Evolutionary conservation across 768 basidiomycete species (phyloP).

Genomic region (Boletus rubropictus): DNA sequence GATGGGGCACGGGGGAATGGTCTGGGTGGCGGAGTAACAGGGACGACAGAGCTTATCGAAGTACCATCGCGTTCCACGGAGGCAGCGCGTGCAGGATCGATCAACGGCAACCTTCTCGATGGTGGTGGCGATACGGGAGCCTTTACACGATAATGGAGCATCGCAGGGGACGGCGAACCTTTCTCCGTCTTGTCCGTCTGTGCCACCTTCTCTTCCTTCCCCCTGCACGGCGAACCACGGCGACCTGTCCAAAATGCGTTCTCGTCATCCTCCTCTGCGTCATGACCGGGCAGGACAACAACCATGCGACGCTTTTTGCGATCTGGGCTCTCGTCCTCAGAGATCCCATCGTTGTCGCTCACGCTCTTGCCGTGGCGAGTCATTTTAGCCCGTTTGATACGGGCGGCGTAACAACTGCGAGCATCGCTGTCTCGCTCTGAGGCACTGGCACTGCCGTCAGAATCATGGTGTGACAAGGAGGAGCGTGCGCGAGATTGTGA

Average conservation of each 20-base stretch:
- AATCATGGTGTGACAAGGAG: conserved; percentile 43
- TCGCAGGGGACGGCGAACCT: conserved; percentile 33
- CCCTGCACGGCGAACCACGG: conserved; percentile 11
- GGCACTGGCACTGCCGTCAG: conserved; percentile 33
- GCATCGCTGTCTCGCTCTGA: conserved; percentile 29
- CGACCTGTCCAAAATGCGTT: conserved; percentile 28
- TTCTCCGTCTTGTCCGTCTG: conserved; percentile 10
- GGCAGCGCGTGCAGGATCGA: conserved; percentile 24
- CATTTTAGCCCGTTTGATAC: conserved; percentile 14
- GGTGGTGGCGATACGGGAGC: conserved; percentile 63
- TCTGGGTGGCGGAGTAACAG: conserved; percentile 23
- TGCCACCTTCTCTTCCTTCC: conserved; percentile 4
- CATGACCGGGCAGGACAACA: conserved; percentile 32
- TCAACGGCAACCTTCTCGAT: conserved; percentile 44
- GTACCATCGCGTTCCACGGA: conserved; percentile 18
- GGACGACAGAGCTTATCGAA: conserved; percentile 10
- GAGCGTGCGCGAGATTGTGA: conserved; percentile 39
- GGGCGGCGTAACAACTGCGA: conserved; percentile 8
- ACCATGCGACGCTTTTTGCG: conserved; percentile 39
- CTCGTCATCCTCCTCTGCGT: conserved; percentile 52
- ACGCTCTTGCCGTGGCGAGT: conserved; percentile 11
- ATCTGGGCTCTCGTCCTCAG: conserved; percentile 14
- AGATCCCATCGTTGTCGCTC: conserved; percentile 17
- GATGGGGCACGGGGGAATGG: conserved; percentile 21
- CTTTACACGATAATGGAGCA: conserved; percentile 30